A percentile compares a stretch with the other conserved stretches of the same genome.
Evolutionary conservation across 2,329 filamentous ascomycete genomes (phyloP).

Genomic region (Diaporthe velutina): DNA sequence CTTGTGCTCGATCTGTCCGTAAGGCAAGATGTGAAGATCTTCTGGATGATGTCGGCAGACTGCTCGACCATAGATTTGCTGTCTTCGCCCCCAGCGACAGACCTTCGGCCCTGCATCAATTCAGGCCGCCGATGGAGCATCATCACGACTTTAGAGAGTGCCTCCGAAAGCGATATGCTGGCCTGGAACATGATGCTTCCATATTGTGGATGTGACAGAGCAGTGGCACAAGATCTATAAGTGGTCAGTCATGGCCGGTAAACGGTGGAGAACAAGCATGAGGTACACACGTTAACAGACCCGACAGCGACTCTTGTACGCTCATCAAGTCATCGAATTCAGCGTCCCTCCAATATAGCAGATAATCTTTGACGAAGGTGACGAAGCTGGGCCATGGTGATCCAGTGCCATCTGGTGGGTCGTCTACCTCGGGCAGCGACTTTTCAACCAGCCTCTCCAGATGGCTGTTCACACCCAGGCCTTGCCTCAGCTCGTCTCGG

Average conservation of each 20-base stretch:
- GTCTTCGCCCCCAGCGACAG: constrained; percentile 73
- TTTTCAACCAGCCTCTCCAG: constrained; percentile 75
- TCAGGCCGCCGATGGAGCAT: constrained; percentile 85
- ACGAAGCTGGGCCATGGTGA: constrained; percentile 82
- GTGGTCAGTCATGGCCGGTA: constrained; percentile 3
- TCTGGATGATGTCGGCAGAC: constrained; percentile 89
- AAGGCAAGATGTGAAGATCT: constrained; percentile 90
- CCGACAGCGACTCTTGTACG: constrained; percentile 81
- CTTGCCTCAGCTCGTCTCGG: constrained; percentile 73
- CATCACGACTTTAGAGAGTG: constrained; percentile 86
- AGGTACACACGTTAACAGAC: constrained; percentile 77
- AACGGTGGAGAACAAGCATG: neutral
- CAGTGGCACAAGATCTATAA: constrained; percentile 82
- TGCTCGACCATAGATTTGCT: constrained; percentile 86
- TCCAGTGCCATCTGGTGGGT: constrained; percentile 73
- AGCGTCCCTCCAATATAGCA: constrained; percentile 85
- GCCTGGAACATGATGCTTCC: constrained; percentile 87
- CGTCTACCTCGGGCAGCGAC: constrained; percentile 73
- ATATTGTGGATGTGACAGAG: constrained; percentile 82
- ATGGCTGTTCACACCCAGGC: constrained; percentile 57
- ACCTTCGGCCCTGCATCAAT: constrained; percentile 74
- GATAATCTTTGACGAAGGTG: constrained; percentile 84
- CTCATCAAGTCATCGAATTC: constrained; percentile 80
- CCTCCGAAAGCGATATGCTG: constrained; percentile 83
- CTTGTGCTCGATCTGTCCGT: constrained; percentile 81